A percentile compares a stretch with the other conserved stretches of the same genome.
phyloP scores from a whole-genome alignment of 305 asterid genomes.

The Nicotiana rustica region DNA sequence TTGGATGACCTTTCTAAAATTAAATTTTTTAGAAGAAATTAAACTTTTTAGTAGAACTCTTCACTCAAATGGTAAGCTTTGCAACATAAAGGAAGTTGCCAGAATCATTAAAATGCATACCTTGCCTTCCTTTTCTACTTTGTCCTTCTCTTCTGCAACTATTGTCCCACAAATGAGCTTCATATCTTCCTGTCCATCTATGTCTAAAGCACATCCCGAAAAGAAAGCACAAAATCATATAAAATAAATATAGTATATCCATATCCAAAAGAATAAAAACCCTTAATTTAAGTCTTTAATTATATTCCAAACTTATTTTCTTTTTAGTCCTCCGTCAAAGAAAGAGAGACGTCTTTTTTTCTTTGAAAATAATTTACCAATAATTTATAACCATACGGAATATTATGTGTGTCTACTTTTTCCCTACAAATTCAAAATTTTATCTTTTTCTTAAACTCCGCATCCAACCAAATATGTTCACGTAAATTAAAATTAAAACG shows the following conservation, averaged over 20 bases:
- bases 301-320: no score
- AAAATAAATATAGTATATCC: slow-evolving; percentile 60
- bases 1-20: background rate
- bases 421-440: no score
- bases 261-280: background rate
- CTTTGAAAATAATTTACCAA: no score
- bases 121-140: slow-evolving; percentile 96
- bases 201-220: slow-evolving; percentile 46
- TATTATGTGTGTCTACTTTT: no score
- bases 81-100: background rate
- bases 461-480: no score
- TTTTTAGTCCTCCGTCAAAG: no score
- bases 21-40: background rate
- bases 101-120: slow-evolving; percentile 56
- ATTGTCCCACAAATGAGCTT: slow-evolving; percentile 91
- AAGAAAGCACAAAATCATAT: slow-evolving; percentile 57
- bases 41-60: no score
- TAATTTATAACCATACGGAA: no score
- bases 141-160: slow-evolving; percentile 94
- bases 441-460: no score
- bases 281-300: slow-evolving; percentile 14
- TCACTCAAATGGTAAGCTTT: no score
- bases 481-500: no score
- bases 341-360: no score
- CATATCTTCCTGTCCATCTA: slow-evolving; percentile 90